Evolutionary conservation across 1,284 basidiomycete genomes (phyloP).

Genomic region (Sporisorium scitamineum): DNA sequence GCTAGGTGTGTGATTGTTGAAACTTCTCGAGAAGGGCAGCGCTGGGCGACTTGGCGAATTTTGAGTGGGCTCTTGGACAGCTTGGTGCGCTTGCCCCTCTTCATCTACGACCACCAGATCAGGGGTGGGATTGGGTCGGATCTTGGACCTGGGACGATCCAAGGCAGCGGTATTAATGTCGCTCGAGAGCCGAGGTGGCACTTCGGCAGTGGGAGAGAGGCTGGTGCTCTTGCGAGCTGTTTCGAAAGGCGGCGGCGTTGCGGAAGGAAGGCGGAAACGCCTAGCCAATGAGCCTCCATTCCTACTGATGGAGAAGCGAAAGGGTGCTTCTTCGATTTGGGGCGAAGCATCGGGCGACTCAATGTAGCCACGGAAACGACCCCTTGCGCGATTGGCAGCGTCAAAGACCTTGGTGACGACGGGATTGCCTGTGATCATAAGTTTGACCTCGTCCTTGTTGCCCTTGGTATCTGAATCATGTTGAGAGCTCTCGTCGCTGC

Average conservation of each 20-base stretch:
- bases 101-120: constrained; percentile 48
- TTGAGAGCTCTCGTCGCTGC: constrained; percentile 13
- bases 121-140: constrained; percentile 9
- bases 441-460: constrained; percentile 45
- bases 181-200: constrained; percentile 3
- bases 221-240: constrained; percentile 2
- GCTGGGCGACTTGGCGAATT: neutral
- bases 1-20: constrained; percentile 26
- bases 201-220: constrained; percentile 14
- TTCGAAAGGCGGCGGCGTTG: constrained; percentile 24
- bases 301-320: constrained; percentile 33
- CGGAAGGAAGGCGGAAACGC: constrained; percentile 26
- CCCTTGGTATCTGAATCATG: neutral
- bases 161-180: neutral
- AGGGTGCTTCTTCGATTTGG: constrained; percentile 23
- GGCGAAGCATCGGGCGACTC: constrained; percentile 32
- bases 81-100: constrained; percentile 34
- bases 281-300: constrained; percentile 26
- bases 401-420: constrained; percentile 40
- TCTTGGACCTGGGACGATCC: constrained; percentile 18
- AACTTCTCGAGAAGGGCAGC: constrained; percentile 21
- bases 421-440: constrained; percentile 55
- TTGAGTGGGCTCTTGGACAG: neutral
- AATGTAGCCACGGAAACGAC: constrained; percentile 18
- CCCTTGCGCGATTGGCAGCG: constrained; percentile 24